These are phyloP conservation scores for Silybum marianum DNA, from an alignment of 129 eudicot species.

Conservation along the genomic window DNA sequence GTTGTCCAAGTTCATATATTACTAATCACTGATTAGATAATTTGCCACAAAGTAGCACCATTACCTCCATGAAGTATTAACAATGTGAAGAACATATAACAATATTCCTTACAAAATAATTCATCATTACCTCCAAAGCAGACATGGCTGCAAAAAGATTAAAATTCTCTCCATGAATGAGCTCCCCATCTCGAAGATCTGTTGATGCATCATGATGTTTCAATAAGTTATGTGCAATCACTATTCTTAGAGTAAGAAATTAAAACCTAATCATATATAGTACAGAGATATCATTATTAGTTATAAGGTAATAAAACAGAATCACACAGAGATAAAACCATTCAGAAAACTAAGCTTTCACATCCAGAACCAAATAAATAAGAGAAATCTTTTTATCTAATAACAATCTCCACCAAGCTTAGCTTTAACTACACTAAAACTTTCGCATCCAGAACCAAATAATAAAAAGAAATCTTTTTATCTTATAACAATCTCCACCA, in stretches of 20 bases:
- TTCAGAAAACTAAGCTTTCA: neutral
- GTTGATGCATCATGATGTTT: constrained; percentile 25
- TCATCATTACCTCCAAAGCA: constrained; percentile 79
- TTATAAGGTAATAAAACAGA: neutral
- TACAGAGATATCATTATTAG: neutral
- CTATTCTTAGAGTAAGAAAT: neutral
- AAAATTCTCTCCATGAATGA: constrained; percentile 84
- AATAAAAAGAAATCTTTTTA: too few relatives aligned
- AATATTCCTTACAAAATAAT: neutral
- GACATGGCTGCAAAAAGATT: constrained; percentile 99
- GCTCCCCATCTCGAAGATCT: constrained; percentile 90
- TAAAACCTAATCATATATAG: neutral
- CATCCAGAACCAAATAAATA: neutral
- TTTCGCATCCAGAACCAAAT: neutral
- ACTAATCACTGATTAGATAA: neutral
- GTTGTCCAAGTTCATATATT: neutral
- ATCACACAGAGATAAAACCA: neutral
- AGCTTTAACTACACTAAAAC: neutral
- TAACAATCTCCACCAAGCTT: neutral
- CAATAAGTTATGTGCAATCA: neutral
- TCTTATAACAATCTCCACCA: neutral
- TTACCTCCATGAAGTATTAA: neutral
- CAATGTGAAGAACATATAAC: neutral
- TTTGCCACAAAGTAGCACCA: neutral
- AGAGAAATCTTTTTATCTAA: neutral